phyloP scores from a whole-genome alignment of 805 yeast genomes.

The Candida glaebosa region DNA sequence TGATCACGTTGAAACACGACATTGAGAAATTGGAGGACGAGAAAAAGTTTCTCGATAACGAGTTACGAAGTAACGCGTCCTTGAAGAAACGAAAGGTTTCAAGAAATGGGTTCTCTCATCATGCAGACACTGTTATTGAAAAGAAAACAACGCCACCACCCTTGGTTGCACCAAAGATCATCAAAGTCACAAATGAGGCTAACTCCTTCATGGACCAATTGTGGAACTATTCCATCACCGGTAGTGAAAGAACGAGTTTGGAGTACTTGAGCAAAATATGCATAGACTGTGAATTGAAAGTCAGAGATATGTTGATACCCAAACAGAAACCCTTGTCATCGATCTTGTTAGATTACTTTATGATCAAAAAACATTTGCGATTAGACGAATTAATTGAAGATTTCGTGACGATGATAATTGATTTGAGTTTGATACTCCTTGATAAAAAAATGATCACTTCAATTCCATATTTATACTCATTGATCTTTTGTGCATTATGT shows the following conservation, averaged over 20 bases:
- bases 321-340: conserved; percentile 30
- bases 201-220: conserved; percentile 30
- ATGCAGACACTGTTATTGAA: neutral
- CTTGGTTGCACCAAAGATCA: conserved; percentile 13
- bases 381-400: conserved; percentile 47
- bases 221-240: conserved; percentile 35
- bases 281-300: conserved; percentile 17
- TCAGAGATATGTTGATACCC: conserved; percentile 19
- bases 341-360: conserved; percentile 39
- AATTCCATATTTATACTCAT: conserved; percentile 58
- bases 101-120: neutral
- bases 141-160: conserved; percentile 1
- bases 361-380: conserved; percentile 41
- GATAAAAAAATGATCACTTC: conserved; percentile 27
- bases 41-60: conserved; percentile 38
- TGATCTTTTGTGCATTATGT: conserved; percentile 51
- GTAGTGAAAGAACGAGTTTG: conserved; percentile 30
- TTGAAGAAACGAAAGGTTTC: conserved; percentile 16
- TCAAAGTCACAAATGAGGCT: conserved; percentile 30
- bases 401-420: conserved; percentile 30
- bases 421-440: conserved; percentile 26
- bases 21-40: conserved; percentile 41
- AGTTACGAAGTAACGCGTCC: conserved; percentile 25
- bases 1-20: conserved; percentile 24
- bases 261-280: conserved; percentile 30